Evolutionary conservation across 768 basidiomycete genomes (phyloP), one percentile per base, ranked within the genome.

Genomic region (Lentinus brumalis): DNA sequence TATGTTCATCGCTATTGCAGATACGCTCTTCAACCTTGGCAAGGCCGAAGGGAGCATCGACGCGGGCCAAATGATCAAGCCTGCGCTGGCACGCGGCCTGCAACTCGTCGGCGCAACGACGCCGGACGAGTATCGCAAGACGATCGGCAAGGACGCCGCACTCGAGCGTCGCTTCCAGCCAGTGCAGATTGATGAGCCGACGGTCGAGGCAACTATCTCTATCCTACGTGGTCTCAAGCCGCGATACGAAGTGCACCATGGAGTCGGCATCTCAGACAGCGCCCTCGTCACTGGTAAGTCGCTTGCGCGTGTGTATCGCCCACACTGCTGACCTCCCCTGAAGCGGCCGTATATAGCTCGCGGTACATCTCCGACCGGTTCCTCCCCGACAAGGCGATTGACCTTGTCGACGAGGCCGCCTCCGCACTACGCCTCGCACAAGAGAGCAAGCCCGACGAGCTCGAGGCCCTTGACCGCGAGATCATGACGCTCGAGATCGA

Each of bases 21-120:
- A 93, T 63, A 88, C 83, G 0, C 78, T 94, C 3, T 92, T 94
- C 78, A 91, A 94, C 57, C 83, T 96, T 7, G 94, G 94, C 0
- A 96, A 96, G 73, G 82, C 91, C 0, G 94, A 96, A 75, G 94
- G 94, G 26, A 92, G 91, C 63, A 88, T 96, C 60, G 94, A 96
- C 66, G 94, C 91, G 1, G 93, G 93, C 0, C 88, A 92, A 67
- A 94, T 95, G 92, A 94, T 95, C 67, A 96, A 94, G 69, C 93
- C 93, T 32, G 91, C 94, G 0, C 80, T 96, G 1, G 94, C 94
- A 6, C 79, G 93, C 39, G 94, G 94, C 6, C 76, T 96, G 8
- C 90, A 92, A 69, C 85, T 96, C 2, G 91, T 96, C 5, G 94
- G 94, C 18, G 94, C 94, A 0, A 96, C 94, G 0, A 96, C 94